Evolutionary conservation across 176 grass and related monocot species (phyloP), one percentile per base, ranked within the genome.

Genomic region (Ensete glaucum): DNA sequence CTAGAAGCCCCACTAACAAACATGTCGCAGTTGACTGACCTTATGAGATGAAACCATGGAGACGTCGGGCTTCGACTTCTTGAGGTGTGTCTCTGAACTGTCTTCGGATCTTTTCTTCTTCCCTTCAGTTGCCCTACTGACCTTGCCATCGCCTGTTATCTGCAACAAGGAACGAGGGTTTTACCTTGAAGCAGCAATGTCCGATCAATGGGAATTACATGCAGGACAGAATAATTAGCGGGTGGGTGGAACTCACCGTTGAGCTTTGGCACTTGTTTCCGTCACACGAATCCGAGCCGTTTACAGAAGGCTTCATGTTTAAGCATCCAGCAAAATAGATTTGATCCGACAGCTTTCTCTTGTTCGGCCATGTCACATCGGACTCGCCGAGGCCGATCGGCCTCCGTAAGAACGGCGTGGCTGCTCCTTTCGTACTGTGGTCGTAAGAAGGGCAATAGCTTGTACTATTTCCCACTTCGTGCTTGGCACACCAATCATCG

Each of bases 61-160:
- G 21, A 23, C 21, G 4, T 54, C 72, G 4, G 7, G 50, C 72
- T 74, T 74, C 53, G 72, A 19, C 52, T 74, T 57, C 53, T 57
- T 74, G 72, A 57, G 53, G 17, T 15, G 15, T 26, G 72, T 24
- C 11, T 74, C 72, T 10, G 53, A 26, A 29, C 9, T 57, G 23
- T 74, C 72, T 54, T 74, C 72, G 2, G 23, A 10, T 74, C 23
- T 74, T 17, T 74, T 74, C 52, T 74, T 74, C 53, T 57, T 74
- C 23, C 72, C 72, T 74, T 74, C 14, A n/a, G 43, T 21, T 4
- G 68, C 19, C 20, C 43, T n/a, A 50, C 68, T 71, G 9, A 20
- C 65, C 27, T 25, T 71, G 14, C 72, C 53, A 57, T 17, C 43
- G 55, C 52, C 57, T 3, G 12, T n/a, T 26, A 10, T 73, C 71